Evolutionary conservation across 768 basidiomycete genomes (phyloP), one percentile per base, ranked within the genome.

Genomic region (Leccinum boreale): DNA sequence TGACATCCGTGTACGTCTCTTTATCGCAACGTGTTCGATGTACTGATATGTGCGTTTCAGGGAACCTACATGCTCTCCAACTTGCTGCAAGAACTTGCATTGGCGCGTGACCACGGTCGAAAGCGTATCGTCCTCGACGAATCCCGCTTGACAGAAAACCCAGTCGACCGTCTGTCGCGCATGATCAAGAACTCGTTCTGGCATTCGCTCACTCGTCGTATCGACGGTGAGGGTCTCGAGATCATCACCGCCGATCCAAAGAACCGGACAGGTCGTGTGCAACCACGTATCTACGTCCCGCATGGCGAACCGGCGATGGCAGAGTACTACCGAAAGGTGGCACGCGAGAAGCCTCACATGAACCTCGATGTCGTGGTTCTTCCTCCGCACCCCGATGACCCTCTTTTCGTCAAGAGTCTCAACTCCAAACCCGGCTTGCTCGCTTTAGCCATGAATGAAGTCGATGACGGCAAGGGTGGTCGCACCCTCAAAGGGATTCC

Each of bases 41-140:
- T 60, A 51, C 57, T 63, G 53, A 61, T 26, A 52, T 24, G 46
- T 52, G 24, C 61, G 14, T 59, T 66, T 15, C 68, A 95, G 89
- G 96, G 97, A 44, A 98, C 90, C n/a, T 99, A 98, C 75, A 98
- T 98, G 96, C 80, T 99, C 48, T 98, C 96, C 12, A 98, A 98
- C 74, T 84, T 99, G 24, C 81, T 99, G n/a, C 96, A 99, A 78
- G 96, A 99, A 71, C 87, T 99, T 49, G 96, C 96, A 3, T 85
- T 98, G 21, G 96, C 97, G 6, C 86, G 93, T 9, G 96, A 98
- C 69, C 94, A 96, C 73, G 89, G 90, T 61, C 81, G 94, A 56
- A 96, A 96, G 75, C 90, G 94, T 8, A 97, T 99, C 69, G 93
- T 99, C 19, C 86, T 99, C n/a, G 97, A 99, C 65, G 97, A 99